These are phyloP conservation scores for Verticillium nonalfalfae DNA, from an alignment of 2,329 filamentous ascomycete species.

Conservation along the genomic window DNA sequence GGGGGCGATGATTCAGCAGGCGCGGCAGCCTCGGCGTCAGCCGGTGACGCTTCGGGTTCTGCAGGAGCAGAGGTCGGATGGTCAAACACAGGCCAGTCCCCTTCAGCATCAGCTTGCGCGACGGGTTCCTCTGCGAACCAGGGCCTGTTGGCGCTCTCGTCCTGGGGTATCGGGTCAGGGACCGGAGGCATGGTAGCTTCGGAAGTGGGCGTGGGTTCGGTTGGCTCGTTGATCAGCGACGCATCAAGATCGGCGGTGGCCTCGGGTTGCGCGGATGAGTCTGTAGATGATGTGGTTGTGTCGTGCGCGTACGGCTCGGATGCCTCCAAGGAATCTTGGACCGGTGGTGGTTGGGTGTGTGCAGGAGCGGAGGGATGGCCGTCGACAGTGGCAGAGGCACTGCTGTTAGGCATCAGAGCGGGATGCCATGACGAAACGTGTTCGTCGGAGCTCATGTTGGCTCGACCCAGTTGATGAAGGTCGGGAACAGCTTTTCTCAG, in stretches of 20 bases:
- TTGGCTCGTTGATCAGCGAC: not conserved
- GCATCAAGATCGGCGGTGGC: not conserved
- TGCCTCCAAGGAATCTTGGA: not conserved
- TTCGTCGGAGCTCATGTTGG: constrained; percentile 29
- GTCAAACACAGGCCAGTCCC: constrained; percentile 17
- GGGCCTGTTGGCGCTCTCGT: not conserved
- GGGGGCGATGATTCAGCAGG: not conserved
- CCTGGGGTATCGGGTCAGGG: not conserved
- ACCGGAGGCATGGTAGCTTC: not conserved
- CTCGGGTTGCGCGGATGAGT: not conserved
- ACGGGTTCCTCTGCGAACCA: constrained; percentile 4
- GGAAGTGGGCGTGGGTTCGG: not conserved
- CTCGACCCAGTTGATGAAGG: not conserved
- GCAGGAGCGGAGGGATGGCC: not conserved
- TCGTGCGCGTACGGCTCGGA: not conserved
- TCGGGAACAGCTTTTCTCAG: not conserved
- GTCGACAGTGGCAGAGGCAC: constrained; percentile 12
- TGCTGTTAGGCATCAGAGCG: constrained; percentile 29
- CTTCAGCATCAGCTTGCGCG: constrained; percentile 8
- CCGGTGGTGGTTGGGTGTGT: not conserved
- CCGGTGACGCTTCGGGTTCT: not conserved
- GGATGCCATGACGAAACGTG: constrained; percentile 32
- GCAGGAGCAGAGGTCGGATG: not conserved
- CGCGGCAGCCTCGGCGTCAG: not conserved
- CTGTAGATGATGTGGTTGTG: not conserved